Base-by-base conservation (phyloP, 1,139 yeast species). In the Scheffersomyces titani region DNA sequence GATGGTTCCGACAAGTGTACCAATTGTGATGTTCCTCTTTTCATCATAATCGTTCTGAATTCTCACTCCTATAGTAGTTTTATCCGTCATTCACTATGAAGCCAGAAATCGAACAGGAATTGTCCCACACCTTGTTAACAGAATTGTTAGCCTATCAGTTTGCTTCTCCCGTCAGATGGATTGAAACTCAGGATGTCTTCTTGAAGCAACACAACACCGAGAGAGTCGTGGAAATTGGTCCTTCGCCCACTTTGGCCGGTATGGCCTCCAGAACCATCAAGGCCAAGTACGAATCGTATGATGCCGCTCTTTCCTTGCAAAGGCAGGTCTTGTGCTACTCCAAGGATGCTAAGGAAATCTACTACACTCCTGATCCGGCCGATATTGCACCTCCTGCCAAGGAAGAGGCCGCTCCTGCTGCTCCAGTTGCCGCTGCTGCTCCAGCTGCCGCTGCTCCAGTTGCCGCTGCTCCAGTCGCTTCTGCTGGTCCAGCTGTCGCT, bases 91-190 rank as follows among this genome's bases (percentile, higher is more conserved):
- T 30, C 55, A 63, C 53, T 48, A 94, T 94, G 98, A 92, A 92
- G 77, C 97, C 99, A 64, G 98, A 94, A 83, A 89, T 92, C 64
- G 97, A 94, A 82, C 99, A 94, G 81, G 98, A 94, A 75, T 86
- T 94, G 66, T 96, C 99, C 64, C 98, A 94, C 74, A 89, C 92
- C 62, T 84, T 94, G 66, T 84, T 94, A 73, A 92, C 98, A 24
- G 99, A 94, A 84, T 86, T 94, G 68, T 84, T 94, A 78, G 98
- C 99, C 53, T 94, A 93, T 79, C 99, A 94, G 77, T 94, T 94
- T 72, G 99, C 99, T 51, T 93, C 98, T 61, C 99, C 99, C 52
- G 99, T 94, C 64, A 88, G 98, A 84, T 94, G 99, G 98, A 96
- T 94, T 74, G 99, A 94, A 76, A 94, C 99, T 61, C 99, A 94